phyloP scores from a whole-genome alignment of 306 rosid species.

The Oxytropis ochrocephala region DNA sequence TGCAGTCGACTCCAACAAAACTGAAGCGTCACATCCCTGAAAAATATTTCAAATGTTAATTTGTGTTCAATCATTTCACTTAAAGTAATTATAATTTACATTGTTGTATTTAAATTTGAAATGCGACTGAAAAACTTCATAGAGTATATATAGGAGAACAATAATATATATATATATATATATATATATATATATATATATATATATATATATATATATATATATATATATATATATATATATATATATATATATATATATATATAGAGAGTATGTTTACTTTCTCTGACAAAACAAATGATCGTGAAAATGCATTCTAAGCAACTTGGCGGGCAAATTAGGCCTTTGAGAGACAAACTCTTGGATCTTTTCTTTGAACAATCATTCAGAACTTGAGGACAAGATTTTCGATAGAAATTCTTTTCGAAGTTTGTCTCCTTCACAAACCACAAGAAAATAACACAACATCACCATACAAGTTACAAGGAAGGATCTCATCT shows the following conservation, averaged over 20 bases:
- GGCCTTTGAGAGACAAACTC: constrained; percentile 35
- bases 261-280: constrained; percentile 14
- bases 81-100: not conserved
- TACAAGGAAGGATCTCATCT: constrained; percentile 5
- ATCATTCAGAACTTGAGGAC: constrained; percentile 45
- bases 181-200: too few relatives aligned
- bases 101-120: not conserved
- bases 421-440: constrained; percentile 37
- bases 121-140: not conserved
- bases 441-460: constrained; percentile 22
- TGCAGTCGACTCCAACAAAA: constrained; percentile 42
- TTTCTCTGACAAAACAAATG: constrained; percentile 52
- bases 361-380: constrained; percentile 16
- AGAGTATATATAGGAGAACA: too few relatives aligned
- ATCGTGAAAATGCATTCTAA: constrained; percentile 62
- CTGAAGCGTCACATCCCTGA: constrained; percentile 61
- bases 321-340: constrained; percentile 38
- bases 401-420: constrained; percentile 28
- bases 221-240: not conserved
- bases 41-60: not conserved
- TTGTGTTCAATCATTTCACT: not conserved
- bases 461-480: constrained; percentile 13
- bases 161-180: too few relatives aligned
- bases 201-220: not conserved
- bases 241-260: too few relatives aligned